A percentile compares a stretch with the other conserved stretches of the same genome.
Conservation (phyloP, 2,329 filamentous ascomycete species). For the Rhinocladiella mackenziei region DNA sequence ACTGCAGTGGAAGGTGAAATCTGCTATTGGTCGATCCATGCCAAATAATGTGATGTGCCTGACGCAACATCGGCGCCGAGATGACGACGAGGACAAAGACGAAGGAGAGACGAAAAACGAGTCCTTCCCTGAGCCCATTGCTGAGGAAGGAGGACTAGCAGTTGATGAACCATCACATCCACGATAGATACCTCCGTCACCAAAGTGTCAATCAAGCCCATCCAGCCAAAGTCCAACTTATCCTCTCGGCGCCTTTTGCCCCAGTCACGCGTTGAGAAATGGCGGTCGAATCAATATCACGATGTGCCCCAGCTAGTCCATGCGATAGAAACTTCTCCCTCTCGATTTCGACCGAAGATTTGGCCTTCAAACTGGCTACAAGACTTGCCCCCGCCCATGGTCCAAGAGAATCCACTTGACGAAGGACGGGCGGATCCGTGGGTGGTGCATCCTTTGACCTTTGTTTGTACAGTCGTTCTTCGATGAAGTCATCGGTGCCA, state of each 20-base stretch:
- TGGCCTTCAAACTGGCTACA: constrained; percentile 55
- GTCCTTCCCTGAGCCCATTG: no score
- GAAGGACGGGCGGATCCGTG: constrained; percentile 39
- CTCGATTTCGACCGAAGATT: constrained; percentile 61
- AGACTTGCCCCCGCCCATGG: constrained; percentile 64
- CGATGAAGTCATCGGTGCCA: constrained; percentile 54
- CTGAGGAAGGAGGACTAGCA: no score
- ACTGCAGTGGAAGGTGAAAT: no score
- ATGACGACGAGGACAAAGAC: no score
- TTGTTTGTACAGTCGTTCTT: constrained; percentile 53
- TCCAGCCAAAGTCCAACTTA: constrained; percentile 48
- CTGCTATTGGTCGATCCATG: no score
- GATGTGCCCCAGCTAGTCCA: constrained; percentile 45
- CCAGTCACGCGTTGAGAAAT: constrained; percentile 36
- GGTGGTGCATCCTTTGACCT: constrained; percentile 40
- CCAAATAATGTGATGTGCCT: no score
- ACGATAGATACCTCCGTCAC: no score
- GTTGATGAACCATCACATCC: no score
- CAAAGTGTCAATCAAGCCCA: no score
- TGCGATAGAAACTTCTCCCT: constrained; percentile 58
- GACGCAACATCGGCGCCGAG: no score
- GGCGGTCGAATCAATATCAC: constrained; percentile 38
- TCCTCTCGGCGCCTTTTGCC: constrained; percentile 41
- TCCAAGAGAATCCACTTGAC: constrained; percentile 59
- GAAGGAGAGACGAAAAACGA: no score